These are phyloP conservation scores for Arabidopsis suecica DNA, from an alignment of 345 rosid genomes.

Conservation along the genomic window DNA sequence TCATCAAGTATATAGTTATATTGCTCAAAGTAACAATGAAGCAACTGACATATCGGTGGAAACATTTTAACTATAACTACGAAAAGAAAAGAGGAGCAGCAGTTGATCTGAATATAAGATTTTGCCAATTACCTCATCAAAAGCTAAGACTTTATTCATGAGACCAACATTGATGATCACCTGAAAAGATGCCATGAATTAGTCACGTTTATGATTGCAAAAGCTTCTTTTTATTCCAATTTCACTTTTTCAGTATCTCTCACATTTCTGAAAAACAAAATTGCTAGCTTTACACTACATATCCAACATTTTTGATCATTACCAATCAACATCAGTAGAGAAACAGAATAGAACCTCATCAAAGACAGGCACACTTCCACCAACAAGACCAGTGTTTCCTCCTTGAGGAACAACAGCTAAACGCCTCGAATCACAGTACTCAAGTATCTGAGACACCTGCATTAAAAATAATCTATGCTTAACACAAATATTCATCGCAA, in stretches of 20 bases:
- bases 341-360: conserved; percentile 69
- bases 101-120: not conserved
- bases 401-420: conserved; percentile 99
- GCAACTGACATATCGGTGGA: too few relatives aligned
- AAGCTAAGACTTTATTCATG: conserved; percentile 76
- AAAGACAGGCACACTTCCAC: conserved; percentile 97
- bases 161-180: conserved; percentile 77
- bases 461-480: not conserved
- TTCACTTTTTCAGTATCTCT: not conserved
- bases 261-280: not conserved
- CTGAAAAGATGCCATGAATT: conserved; percentile 47
- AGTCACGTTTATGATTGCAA: not conserved
- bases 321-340: conserved; percentile 1
- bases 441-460: conserved; percentile 84
- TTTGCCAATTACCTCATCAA: conserved; percentile 67
- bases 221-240: not conserved
- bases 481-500: not conserved
- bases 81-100: not conserved
- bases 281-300: not conserved
- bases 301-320: conserved; percentile 13
- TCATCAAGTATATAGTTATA: conserved; percentile 9
- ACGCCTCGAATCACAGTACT: conserved; percentile 76
- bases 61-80: too few relatives aligned
- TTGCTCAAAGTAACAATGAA: not conserved
- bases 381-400: conserved; percentile 97